Evolutionary conservation across 306 rosid genomes (phyloP), one percentile per base, ranked within the genome.

Genomic region (Rubus parviflorus): DNA sequence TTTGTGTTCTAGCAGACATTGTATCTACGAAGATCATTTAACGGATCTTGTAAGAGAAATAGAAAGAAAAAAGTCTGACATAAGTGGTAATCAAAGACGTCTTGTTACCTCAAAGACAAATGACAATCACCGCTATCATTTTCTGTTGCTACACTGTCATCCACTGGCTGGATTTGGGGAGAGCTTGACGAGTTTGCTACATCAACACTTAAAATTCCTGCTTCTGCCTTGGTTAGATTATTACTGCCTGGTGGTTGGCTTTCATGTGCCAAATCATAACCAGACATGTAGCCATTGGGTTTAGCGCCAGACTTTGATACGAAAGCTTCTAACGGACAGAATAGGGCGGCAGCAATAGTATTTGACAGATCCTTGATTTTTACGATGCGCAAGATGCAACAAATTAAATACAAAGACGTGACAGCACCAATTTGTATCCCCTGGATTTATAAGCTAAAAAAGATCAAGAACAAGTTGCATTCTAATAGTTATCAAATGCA

Each of bases 281-380:
- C 77, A 89, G 82, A 53, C 67, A 41, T 78, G 75, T 76, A 81
- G 76, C 93, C 93, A 83, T 87, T 86, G 76, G 87, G 41, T 78
- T 84, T 83, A 75, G 75, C 87, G 81, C 68, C 84, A 79, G 74
- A 83, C 54, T 83, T 73, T 53, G 81, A 70, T 73, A 81, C n/a
- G 64, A 95, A 88, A 54, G 92, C 89, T 60, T 87, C 88, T 70
- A 81, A 72, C 25, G 97, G 96, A 85, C 79, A 90, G 77, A 88
- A 89, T 80, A 95, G 89, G 70, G 98, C 88, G 70, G 95, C 97
- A 81, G 96, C 92, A 72, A 92, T 85, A 42, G 91, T 86, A 81
- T 90, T 95, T 70, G 98, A 92, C 79, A 95, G 82, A 86, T 95
- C 98, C 86, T 95, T 95, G 77, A 90, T 85, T 85, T 92, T 95